Evolutionary conservation across 805 yeast genomes (phyloP).

Genomic region (Candida pini): DNA sequence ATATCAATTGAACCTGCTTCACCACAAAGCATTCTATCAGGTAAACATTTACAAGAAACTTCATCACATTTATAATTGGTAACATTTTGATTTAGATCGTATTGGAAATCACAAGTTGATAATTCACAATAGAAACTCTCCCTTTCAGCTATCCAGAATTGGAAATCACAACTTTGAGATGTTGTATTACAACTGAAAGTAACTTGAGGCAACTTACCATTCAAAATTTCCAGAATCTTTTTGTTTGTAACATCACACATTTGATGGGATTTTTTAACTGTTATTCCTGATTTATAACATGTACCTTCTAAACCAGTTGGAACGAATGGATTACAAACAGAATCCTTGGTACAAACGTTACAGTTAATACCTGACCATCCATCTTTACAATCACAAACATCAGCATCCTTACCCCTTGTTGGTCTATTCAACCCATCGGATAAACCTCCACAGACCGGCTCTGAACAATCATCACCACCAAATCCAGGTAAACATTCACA

Average conservation of each 20-base stretch:
- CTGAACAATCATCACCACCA: constrained; percentile 89
- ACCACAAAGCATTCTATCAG: constrained; percentile 92
- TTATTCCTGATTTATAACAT: constrained; percentile 79
- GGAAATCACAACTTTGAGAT: constrained; percentile 70
- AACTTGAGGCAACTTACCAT: constrained; percentile 83
- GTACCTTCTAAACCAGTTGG: constrained; percentile 82
- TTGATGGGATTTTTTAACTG: constrained; percentile 77
- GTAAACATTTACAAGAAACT: constrained; percentile 83
- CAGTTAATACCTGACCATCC: constrained; percentile 98
- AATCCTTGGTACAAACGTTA: constrained; percentile 70
- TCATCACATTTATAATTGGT: constrained; percentile 75
- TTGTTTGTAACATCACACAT: constrained; percentile 92
- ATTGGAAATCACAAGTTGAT: constrained; percentile 62
- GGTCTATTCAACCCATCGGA: constrained; percentile 65
- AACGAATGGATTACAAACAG: constrained; percentile 78
- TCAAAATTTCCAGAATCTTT: constrained; percentile 74
- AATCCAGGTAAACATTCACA: constrained; percentile 92
- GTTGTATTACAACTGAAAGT: constrained; percentile 82
- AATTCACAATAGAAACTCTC: constrained; percentile 92
- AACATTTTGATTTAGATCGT: constrained; percentile 53
- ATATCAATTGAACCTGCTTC: constrained; percentile 91
- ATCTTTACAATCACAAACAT: constrained; percentile 65
- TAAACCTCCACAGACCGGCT: constrained; percentile 82
- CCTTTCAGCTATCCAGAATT: constrained; percentile 88
- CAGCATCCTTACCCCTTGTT: constrained; percentile 41